Percentiles rank a stretch among this genome's conserved stretches.
These are phyloP conservation scores for Guadua angustifolia DNA, from an alignment of 176 grass and related monocot species.

Conservation along the genomic window DNA sequence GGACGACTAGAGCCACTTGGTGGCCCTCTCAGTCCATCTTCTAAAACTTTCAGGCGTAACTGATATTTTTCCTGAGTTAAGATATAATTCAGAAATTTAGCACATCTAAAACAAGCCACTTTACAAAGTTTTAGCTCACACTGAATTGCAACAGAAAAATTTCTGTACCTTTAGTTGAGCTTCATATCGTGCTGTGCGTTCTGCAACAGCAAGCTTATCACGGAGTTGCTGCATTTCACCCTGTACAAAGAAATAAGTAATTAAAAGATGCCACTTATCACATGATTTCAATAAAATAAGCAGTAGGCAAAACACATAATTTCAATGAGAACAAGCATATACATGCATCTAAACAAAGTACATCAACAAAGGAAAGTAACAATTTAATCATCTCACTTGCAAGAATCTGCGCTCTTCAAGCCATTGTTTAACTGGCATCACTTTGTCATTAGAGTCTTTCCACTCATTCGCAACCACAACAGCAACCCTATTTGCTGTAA, in stretches of 20 bases:
- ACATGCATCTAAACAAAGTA: slow-evolving; percentile 12
- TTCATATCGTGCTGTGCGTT: slow-evolving; percentile 91
- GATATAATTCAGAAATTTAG: slow-evolving; percentile 35
- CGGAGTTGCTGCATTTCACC: slow-evolving; percentile 94
- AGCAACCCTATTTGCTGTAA: slow-evolving; percentile 93
- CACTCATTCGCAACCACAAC: slow-evolving; percentile 97
- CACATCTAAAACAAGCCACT: slow-evolving; percentile 20
- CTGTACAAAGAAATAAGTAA: slow-evolving; percentile 50
- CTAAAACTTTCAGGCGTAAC: slow-evolving; percentile 89
- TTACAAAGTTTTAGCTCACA: slow-evolving; percentile 28
- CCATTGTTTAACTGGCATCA: slow-evolving; percentile 99
- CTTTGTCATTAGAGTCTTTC: slow-evolving; percentile 99
- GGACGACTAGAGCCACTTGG: slow-evolving; percentile 68
- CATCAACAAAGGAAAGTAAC: slow-evolving; percentile 31
- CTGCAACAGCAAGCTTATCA: slow-evolving; percentile 88
- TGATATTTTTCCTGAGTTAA: slow-evolving; percentile 86
- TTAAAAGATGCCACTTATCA: background rate
- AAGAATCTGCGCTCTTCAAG: slow-evolving; percentile 95
- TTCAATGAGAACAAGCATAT: slow-evolving; percentile 20
- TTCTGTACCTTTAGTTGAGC: slow-evolving; percentile 79
- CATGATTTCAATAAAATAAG: background rate
- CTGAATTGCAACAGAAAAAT: slow-evolving; percentile 28
- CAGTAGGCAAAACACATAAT: slow-evolving; percentile 9
- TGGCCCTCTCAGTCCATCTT: slow-evolving; percentile 89
- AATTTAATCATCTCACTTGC: slow-evolving; percentile 63